Evolutionary conservation across 257 asterid genomes (phyloP), one percentile per base, ranked within the genome.

Genomic region (Thymus mandschuricus): DNA sequence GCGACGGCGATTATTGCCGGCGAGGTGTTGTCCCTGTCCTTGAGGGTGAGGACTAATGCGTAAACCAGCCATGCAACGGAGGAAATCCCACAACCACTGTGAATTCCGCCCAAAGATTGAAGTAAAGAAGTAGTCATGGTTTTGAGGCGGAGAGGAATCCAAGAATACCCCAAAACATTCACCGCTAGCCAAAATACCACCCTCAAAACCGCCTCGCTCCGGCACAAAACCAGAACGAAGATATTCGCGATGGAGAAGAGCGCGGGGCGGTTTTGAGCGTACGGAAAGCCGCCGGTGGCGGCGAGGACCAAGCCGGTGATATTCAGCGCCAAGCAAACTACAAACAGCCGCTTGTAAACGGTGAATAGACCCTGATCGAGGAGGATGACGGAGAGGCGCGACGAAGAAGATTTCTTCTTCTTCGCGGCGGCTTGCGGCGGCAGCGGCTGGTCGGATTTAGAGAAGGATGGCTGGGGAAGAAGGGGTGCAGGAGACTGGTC

Each of bases 321-420:
- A 54, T 89, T 89, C 41, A 86, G 9, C 0, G 72, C 68, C 21
- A 87, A 58, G 70, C 86, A 87, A n/a, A 84, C 78, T 0, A 73
- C 82, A 35, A 89, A 87, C 2, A 87, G 85, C 3, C 83, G 83
- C 60, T 89, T 89, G 86, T 89, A 89, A 6, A 86, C 90, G 0
- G 96, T 89, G 88, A 89, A 87, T 44, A 89, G 78, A 45, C 96
- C 96, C 45, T 89, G 96, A 64, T 89, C 96, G 28, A 89, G 92
- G 21, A 89, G 84, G 8, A 89, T 89, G 1, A 89, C 85, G 0
- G 90, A 86, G 5, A 89, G 81, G 50, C 96, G 60, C 0, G 86
- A 68, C n/a, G 57, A 7, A 0, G 77, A 43, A 3, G 49, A 5
- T 1, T 68, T 13, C 3, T 75, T 63, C 71, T 72, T 69, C 27